Percentiles rank a stretch among this genome's conserved stretches.
Conservation (phyloP, 2,329 filamentous ascomycete species). For the Phoma herbarum region DNA sequence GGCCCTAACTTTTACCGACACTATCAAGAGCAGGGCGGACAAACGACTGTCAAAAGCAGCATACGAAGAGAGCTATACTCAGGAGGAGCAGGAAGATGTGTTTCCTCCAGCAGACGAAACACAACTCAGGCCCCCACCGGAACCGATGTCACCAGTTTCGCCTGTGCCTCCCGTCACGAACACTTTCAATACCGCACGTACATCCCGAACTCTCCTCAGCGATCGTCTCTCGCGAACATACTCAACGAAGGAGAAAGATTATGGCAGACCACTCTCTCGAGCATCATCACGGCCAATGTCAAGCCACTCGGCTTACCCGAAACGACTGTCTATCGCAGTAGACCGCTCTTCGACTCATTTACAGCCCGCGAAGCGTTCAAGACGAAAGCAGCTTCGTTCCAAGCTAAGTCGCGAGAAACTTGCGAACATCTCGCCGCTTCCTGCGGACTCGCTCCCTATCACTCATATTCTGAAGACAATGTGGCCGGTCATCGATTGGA, state of each 20-base stretch:
- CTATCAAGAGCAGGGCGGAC: background rate
- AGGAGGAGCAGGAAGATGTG: background rate
- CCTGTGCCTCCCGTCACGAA: background rate
- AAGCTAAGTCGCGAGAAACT: background rate
- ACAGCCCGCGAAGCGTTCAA: conserved; percentile 1
- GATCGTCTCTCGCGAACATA: conserved; percentile 10
- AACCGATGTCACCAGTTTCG: conserved; percentile 7
- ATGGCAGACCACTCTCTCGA: conserved; percentile 17
- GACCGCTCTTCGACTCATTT: background rate
- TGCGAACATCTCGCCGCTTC: background rate
- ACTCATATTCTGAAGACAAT: conserved; percentile 71
- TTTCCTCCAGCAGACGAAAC: background rate
- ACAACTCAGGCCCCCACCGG: background rate
- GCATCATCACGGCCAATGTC: conserved; percentile 16
- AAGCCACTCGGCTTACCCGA: conserved; percentile 10
- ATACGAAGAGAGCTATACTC: conserved; percentile 2
- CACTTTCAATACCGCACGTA: conserved; percentile 13
- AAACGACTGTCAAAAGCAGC: background rate
- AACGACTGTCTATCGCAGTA: conserved; percentile 11
- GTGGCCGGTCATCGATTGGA: conserved; percentile 68
- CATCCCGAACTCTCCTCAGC: conserved; percentile 8
- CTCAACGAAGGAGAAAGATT: conserved; percentile 15
- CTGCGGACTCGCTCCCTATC: conserved; percentile 48
- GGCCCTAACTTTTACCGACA: conserved; percentile 5
- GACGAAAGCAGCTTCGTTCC: conserved; percentile 7